phyloP scores from a whole-genome alignment of 2,329 filamentous ascomycete species.

The Aspergillus sp. region DNA sequence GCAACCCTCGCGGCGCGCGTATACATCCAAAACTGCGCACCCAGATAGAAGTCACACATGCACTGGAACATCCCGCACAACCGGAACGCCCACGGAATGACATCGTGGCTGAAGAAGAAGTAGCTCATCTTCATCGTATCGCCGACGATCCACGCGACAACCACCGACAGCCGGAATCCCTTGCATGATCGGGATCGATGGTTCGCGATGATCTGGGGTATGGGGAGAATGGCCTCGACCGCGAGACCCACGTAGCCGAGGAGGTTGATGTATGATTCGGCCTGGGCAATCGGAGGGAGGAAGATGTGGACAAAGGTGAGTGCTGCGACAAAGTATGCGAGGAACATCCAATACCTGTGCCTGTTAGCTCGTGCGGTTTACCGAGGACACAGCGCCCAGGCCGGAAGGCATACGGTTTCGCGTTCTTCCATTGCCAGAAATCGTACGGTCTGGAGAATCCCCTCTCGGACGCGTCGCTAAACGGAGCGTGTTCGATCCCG shows the following conservation, averaged over 20 bases:
- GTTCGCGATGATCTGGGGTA: constrained; percentile 41
- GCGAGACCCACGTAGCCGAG: constrained; percentile 39
- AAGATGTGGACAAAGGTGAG: constrained; percentile 47
- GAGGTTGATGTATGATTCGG: constrained; percentile 33
- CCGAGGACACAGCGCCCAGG: no score
- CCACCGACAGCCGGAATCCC: constrained; percentile 40
- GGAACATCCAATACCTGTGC: constrained; percentile 50
- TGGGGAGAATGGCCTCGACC: constrained; percentile 39
- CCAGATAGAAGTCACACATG: constrained; percentile 38
- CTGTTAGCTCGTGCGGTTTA: no score
- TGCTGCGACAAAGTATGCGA: constrained; percentile 43
- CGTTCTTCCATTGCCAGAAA: constrained; percentile 55
- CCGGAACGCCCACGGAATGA: constrained; percentile 41
- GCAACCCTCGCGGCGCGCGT: constrained; percentile 21
- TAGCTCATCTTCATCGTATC: constrained; percentile 44
- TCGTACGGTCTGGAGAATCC: constrained; percentile 44
- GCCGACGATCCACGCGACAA: constrained; percentile 40
- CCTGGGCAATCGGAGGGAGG: constrained; percentile 38
- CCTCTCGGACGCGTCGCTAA: constrained; percentile 21
- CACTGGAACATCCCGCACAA: constrained; percentile 42
- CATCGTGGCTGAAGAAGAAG: constrained; percentile 36
- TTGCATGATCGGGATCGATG: constrained; percentile 40
- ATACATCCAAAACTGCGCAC: constrained; percentile 40
- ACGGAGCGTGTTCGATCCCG: constrained; percentile 34
- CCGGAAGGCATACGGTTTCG: constrained; percentile 38